phyloP scores from a whole-genome alignment of 2,329 filamentous ascomycete species.

The Passalora sequoiae region DNA sequence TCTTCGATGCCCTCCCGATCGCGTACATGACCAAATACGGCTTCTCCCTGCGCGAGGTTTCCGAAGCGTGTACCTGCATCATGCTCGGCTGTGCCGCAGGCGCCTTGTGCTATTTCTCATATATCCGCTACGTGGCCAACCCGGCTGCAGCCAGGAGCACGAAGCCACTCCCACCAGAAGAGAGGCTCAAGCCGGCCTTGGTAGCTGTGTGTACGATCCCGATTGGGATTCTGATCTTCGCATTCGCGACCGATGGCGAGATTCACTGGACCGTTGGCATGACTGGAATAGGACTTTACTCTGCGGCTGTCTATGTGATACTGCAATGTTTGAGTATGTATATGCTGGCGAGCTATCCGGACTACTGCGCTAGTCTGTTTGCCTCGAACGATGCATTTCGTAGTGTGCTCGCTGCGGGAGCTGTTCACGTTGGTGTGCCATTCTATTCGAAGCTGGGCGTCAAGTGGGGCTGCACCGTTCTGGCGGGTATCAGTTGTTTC shows the following conservation, averaged over 20 bases:
- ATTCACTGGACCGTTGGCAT: slow-evolving; percentile 40
- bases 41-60: slow-evolving; percentile 36
- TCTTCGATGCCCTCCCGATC: slow-evolving; percentile 38
- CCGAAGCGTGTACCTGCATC: slow-evolving; percentile 34
- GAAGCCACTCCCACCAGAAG: slow-evolving; percentile 26
- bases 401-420: slow-evolving; percentile 53
- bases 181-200: slow-evolving; percentile 27
- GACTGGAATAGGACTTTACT: slow-evolving; percentile 37
- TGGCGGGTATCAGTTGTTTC: slow-evolving; percentile 42
- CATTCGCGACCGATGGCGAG: slow-evolving; percentile 25
- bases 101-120: slow-evolving; percentile 25
- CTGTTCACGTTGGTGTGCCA: slow-evolving; percentile 55
- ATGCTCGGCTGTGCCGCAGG: slow-evolving; percentile 28
- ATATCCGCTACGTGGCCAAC: slow-evolving; percentile 26
- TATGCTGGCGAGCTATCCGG: slow-evolving; percentile 36
- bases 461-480: slow-evolving; percentile 50
- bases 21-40: slow-evolving; percentile 39
- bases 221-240: slow-evolving; percentile 32
- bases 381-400: slow-evolving; percentile 57
- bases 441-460: slow-evolving; percentile 53
- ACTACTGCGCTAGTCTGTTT: slow-evolving; percentile 53
- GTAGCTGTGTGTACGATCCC: slow-evolving; percentile 27
- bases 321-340: slow-evolving; percentile 42
- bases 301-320: slow-evolving; percentile 36
- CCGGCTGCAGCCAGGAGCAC: slow-evolving; percentile 19